Conservation (phyloP, 768 basidiomycete genomes). For the Macrolepiota fuliginosa region DNA sequence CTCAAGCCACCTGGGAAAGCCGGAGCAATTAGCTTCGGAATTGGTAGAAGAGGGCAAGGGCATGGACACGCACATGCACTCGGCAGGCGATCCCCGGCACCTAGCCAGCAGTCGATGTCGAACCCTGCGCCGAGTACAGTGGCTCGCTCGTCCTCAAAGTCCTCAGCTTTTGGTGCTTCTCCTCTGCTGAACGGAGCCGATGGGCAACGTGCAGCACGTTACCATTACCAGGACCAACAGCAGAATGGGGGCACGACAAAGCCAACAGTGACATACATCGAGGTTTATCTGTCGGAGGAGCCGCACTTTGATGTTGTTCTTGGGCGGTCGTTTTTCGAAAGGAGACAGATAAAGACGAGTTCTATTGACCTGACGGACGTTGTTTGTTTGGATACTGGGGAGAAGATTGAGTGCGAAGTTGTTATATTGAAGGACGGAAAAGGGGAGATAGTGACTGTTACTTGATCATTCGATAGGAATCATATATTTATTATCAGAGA, state of each 20-base stretch:
- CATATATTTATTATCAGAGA: neutral
- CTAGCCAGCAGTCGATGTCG: neutral
- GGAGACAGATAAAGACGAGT: constrained; percentile 78
- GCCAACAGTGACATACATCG: constrained; percentile 30
- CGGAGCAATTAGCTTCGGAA: neutral
- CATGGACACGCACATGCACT: neutral
- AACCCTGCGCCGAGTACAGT: neutral
- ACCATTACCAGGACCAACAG: constrained; percentile 9
- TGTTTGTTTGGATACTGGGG: constrained; percentile 88
- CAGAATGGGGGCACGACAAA: constrained; percentile 26
- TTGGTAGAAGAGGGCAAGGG: neutral
- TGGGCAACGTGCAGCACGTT: neutral
- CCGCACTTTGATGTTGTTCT: constrained; percentile 95
- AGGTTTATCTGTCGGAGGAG: constrained; percentile 91
- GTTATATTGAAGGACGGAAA: constrained; percentile 90
- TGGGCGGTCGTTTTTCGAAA: constrained; percentile 83
- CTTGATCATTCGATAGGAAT: constrained; percentile 33
- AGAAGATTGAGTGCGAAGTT: constrained; percentile 88
- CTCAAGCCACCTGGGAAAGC: neutral
- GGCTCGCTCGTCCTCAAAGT: neutral
- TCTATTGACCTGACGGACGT: constrained; percentile 86
- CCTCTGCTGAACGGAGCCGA: neutral
- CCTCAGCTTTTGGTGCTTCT: neutral
- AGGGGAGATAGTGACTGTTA: constrained; percentile 89
- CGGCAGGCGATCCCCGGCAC: constrained; percentile 2